A percentile compares a stretch with the other conserved stretches of the same genome.
These are phyloP conservation scores for Corinectria fuckeliana DNA, from an alignment of 2,329 filamentous ascomycete species.

Conservation along the genomic window DNA sequence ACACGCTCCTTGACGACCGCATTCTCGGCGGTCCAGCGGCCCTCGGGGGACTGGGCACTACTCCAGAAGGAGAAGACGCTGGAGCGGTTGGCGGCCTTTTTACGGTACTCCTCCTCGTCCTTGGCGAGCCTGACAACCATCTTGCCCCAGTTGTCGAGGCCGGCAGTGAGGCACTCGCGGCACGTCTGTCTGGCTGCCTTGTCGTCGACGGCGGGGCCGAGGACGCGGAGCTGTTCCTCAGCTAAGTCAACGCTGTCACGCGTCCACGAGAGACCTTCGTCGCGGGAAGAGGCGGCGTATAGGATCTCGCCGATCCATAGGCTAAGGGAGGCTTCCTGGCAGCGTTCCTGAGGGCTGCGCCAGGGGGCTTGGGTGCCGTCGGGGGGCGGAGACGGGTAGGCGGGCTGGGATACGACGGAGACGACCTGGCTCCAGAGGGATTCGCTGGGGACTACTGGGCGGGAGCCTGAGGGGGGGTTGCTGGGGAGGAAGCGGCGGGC, in stretches of 20 bases:
- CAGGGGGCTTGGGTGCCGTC: slow-evolving; percentile 73
- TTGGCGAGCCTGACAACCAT: slow-evolving; percentile 75
- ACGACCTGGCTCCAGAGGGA: slow-evolving; percentile 33
- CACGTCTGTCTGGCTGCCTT: slow-evolving; percentile 61
- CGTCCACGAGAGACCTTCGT: slow-evolving; percentile 87
- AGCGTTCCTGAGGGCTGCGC: slow-evolving; percentile 70
- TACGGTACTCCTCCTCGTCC: slow-evolving; percentile 52
- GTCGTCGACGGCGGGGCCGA: slow-evolving; percentile 40
- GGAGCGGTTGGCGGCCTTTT: slow-evolving; percentile 40
- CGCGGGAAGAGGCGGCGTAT: slow-evolving; percentile 66
- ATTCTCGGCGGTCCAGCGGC: slow-evolving; percentile 62
- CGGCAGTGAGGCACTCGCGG: slow-evolving; percentile 76
- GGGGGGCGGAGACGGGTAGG: slow-evolving; percentile 73
- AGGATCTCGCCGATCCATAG: slow-evolving; percentile 94
- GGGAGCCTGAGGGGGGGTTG: slow-evolving; percentile 35
- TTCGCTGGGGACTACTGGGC: slow-evolving; percentile 1
- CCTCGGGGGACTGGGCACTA: slow-evolving; percentile 44
- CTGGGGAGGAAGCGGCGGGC: slow-evolving; percentile 70
- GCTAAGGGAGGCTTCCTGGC: slow-evolving; percentile 86
- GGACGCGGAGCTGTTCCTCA: slow-evolving; percentile 67
- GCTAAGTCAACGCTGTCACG: slow-evolving; percentile 84
- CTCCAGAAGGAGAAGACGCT: slow-evolving; percentile 48
- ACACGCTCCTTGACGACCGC: slow-evolving; percentile 60
- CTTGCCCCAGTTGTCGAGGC: slow-evolving; percentile 79
- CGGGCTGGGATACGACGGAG: slow-evolving; percentile 51